phyloP scores from a whole-genome alignment of 345 rosid species.

The Cardiospermum halicacabum region DNA sequence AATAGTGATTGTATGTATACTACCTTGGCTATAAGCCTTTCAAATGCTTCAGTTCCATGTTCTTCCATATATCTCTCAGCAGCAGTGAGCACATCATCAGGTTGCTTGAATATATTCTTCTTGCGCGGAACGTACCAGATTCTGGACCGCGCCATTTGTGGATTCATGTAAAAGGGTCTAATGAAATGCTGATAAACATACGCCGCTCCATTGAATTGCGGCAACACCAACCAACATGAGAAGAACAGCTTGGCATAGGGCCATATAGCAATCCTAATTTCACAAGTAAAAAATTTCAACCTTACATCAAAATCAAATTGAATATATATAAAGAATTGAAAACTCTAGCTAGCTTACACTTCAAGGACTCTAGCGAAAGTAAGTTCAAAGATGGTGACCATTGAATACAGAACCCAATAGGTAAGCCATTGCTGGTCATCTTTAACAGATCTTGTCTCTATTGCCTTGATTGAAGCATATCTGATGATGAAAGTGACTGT shows the following conservation, averaged over 20 bases:
- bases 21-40: constrained; percentile 52
- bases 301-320: neutral
- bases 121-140: constrained; percentile 79
- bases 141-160: constrained; percentile 36
- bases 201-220: constrained; percentile 82
- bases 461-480: constrained; percentile 69
- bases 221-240: constrained; percentile 81
- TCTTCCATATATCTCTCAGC: constrained; percentile 69
- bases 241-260: constrained; percentile 61
- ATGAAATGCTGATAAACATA: constrained; percentile 65
- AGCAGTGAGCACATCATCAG: constrained; percentile 61
- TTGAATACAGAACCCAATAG: constrained; percentile 83
- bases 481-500: constrained; percentile 31
- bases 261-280: constrained; percentile 81
- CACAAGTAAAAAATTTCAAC: constrained; percentile 2
- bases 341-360: constrained; percentile 28
- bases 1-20: too few species aligned
- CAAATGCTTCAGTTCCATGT: constrained; percentile 53
- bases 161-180: constrained; percentile 66
- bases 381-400: constrained; percentile 72
- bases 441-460: constrained; percentile 53
- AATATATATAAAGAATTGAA: neutral
- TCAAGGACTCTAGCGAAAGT: constrained; percentile 57
- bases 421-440: constrained; percentile 86
- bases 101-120: constrained; percentile 46